These are phyloP conservation scores for Prunus campanulata DNA, from an alignment of 306 rosid species.

Conservation along the genomic window DNA sequence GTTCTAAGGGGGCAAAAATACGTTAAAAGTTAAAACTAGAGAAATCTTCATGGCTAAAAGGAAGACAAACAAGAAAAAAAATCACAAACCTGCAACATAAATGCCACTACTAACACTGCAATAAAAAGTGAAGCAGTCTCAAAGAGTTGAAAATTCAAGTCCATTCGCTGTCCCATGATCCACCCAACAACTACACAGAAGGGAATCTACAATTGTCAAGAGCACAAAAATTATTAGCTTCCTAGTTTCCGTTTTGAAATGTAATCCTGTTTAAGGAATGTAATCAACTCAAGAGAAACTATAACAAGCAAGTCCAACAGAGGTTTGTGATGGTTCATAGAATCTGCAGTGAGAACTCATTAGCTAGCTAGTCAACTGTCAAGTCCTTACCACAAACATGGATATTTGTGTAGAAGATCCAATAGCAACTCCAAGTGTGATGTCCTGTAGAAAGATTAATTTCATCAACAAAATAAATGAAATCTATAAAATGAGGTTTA, in stretches of 20 bases:
- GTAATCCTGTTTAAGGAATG: neutral
- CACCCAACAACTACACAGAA: conserved; percentile 93
- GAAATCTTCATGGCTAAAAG: neutral
- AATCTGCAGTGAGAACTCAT: neutral
- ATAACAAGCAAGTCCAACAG: neutral
- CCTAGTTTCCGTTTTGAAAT: neutral
- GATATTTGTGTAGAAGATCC: conserved; percentile 96
- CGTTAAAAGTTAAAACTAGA: neutral
- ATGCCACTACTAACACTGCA: conserved; percentile 88
- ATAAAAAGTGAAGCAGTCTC: conserved; percentile 93
- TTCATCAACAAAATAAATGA: conserved; percentile 27
- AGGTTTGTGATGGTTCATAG: neutral
- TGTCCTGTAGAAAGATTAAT: conserved; percentile 54
- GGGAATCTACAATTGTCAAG: conserved; percentile 52
- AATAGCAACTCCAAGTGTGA: conserved; percentile 87
- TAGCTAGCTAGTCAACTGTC: conserved; percentile 15
- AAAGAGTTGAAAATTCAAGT: conserved; percentile 89
- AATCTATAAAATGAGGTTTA: neutral
- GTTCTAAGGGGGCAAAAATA: neutral
- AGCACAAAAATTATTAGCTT: conserved; percentile 8
- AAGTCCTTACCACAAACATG: conserved; percentile 84
- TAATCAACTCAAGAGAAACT: neutral
- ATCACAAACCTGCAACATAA: conserved; percentile 83
- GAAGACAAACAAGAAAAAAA: neutral
- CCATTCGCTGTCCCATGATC: conserved; percentile 90